Percentiles rank a stretch among this genome's conserved stretches.
phyloP scores from a whole-genome alignment of 805 yeast genomes.

The Candida lessepsii region DNA sequence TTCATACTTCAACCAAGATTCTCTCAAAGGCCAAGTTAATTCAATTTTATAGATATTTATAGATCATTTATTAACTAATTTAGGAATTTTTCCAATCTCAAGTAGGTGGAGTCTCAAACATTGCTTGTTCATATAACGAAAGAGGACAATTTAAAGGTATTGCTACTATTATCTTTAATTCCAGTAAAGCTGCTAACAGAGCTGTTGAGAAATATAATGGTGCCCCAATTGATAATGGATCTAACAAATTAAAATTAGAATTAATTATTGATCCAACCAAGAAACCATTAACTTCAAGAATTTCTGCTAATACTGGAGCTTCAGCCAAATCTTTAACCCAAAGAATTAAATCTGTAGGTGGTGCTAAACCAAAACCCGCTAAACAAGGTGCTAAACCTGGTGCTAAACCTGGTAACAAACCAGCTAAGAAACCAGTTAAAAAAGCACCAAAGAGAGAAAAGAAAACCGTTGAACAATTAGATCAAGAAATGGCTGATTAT shows the following conservation, averaged over 20 bases:
- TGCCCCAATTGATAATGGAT: constrained; percentile 90
- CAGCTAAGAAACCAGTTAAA: constrained; percentile 32
- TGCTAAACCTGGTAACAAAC: not conserved
- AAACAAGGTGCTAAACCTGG: constrained; percentile 19
- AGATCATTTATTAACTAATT: constrained; percentile 17
- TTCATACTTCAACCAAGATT: not conserved
- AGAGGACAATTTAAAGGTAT: constrained; percentile 89
- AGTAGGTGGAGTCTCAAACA: constrained; percentile 78
- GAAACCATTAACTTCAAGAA: constrained; percentile 73
- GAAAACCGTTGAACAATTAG: constrained; percentile 89
- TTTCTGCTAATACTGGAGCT: constrained; percentile 48
- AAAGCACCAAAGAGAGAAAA: constrained; percentile 42
- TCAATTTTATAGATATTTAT: constrained; percentile 2
- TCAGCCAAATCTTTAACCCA: constrained; percentile 15
- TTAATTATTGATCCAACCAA: constrained; percentile 81
- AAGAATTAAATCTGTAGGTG: constrained; percentile 23
- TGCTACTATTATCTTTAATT: constrained; percentile 80
- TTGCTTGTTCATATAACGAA: constrained; percentile 76
- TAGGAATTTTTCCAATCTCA: constrained; percentile 88
- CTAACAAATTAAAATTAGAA: constrained; percentile 71
- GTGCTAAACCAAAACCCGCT: constrained; percentile 12
- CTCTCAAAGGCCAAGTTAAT: not conserved
- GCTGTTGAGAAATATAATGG: constrained; percentile 87
- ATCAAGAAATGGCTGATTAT: constrained; percentile 97
- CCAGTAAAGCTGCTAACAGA: constrained; percentile 63